phyloP scores from a whole-genome alignment of 2,329 filamentous ascomycete species.

The Neonectria neomacrospora region DNA sequence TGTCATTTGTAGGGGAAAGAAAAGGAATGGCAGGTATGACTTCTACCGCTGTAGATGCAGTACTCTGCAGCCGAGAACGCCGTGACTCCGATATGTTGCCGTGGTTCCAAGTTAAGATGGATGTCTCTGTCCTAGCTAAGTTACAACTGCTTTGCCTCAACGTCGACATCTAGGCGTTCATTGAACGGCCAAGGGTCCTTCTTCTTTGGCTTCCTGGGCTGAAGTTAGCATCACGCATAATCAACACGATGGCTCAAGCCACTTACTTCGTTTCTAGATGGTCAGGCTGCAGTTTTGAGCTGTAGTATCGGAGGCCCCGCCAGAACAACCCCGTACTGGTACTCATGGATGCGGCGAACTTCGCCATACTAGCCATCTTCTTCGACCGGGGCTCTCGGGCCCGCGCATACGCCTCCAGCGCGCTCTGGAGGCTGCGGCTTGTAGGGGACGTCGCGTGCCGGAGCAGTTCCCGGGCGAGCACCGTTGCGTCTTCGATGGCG shows the following conservation, averaged over 20 bases:
- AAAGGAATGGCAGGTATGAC: background rate
- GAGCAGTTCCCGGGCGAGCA: conserved; percentile 35
- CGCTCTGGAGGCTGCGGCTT: conserved; percentile 8
- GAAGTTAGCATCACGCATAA: background rate
- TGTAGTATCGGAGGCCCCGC: conserved; percentile 32
- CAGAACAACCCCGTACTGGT: conserved; percentile 35
- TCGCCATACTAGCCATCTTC: conserved; percentile 37
- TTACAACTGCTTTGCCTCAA: background rate
- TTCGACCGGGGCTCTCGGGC: conserved; percentile 35
- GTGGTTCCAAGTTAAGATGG: background rate
- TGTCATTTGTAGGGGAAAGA: background rate
- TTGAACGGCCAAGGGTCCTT: conserved; percentile 39
- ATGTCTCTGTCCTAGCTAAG: background rate
- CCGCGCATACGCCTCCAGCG: conserved; percentile 37
- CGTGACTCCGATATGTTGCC: background rate
- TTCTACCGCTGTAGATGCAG: background rate
- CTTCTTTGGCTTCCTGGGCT: conserved; percentile 14
- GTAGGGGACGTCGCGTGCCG: conserved; percentile 15
- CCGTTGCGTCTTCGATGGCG: conserved; percentile 42
- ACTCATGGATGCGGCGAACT: conserved; percentile 24
- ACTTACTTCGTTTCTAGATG: conserved; percentile 21
- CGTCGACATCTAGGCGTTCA: conserved; percentile 31
- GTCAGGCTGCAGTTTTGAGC: conserved; percentile 31
- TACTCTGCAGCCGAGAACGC: no score
- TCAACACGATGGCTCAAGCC: background rate